phyloP scores from a whole-genome alignment of 2,329 filamentous ascomycete genomes.

The Macrophomina tecta region DNA sequence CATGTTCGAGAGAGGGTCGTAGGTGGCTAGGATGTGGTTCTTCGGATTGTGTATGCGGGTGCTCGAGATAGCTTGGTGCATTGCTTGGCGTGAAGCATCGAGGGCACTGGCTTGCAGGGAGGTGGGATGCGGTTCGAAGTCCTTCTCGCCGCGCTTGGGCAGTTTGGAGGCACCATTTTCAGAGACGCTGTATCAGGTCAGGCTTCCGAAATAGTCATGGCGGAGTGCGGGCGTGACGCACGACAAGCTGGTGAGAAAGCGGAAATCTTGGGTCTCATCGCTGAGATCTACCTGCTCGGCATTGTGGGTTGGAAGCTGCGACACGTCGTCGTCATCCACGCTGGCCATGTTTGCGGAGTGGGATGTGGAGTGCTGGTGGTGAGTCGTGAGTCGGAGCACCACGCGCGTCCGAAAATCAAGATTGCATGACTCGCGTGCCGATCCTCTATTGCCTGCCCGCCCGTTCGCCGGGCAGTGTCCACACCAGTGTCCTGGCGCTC shows the following conservation, averaged over 20 bases:
- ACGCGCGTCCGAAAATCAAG: constrained; percentile 10
- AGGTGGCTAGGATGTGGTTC: constrained; percentile 72
- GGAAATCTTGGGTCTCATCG: constrained; percentile 87
- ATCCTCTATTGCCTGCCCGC: neutral
- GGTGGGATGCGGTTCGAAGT: constrained; percentile 94
- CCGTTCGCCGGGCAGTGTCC: neutral
- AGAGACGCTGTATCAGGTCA: constrained; percentile 32
- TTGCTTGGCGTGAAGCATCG: constrained; percentile 80
- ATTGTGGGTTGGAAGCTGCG: constrained; percentile 19
- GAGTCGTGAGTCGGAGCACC: neutral
- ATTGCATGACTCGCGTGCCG: constrained; percentile 9
- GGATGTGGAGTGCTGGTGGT: neutral
- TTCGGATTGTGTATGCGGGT: constrained; percentile 76
- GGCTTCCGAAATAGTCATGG: constrained; percentile 1
- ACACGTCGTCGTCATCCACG: constrained; percentile 23
- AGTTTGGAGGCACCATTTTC: constrained; percentile 58
- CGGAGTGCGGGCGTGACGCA: constrained; percentile 42
- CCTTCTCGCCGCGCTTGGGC: constrained; percentile 92
- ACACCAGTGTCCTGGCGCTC: neutral
- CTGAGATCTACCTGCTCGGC: constrained; percentile 59
- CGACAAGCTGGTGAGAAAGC: constrained; percentile 67
- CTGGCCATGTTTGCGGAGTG: constrained; percentile 11
- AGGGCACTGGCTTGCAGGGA: constrained; percentile 78
- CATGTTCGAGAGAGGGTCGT: constrained; percentile 68
- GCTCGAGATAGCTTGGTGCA: constrained; percentile 84